Percentiles rank a stretch among this genome's conserved stretches.
phyloP scores from a whole-genome alignment of 1,284 basidiomycete species.

The Cryptococcus sp. region DNA sequence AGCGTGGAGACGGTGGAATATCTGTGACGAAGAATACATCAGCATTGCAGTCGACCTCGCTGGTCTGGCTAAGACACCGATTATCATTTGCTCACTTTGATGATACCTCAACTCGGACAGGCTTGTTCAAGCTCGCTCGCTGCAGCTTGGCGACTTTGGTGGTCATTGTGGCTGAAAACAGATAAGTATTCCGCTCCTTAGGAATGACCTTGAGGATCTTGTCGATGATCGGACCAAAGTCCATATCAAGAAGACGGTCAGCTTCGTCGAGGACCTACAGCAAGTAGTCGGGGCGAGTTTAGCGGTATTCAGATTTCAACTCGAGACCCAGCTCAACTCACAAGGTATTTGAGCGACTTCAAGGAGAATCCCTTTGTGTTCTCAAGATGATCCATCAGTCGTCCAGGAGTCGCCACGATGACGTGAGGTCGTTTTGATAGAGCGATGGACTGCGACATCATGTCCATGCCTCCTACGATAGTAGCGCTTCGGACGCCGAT shows the following conservation, averaged over 20 bases:
- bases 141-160: constrained; percentile 98
- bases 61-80: too few relatives aligned
- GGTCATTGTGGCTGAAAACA: constrained; percentile 99
- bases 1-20: constrained; percentile 97
- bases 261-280: constrained; percentile 92
- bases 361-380: constrained; percentile 98
- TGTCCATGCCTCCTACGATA: constrained; percentile 94
- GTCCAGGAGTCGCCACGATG: constrained; percentile 95
- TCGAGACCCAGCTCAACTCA: constrained; percentile 52
- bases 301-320: background rate
- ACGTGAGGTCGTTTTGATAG: constrained; percentile 91
- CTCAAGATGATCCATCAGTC: constrained; percentile 92
- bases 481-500: constrained; percentile 91
- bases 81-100: constrained; percentile 67
- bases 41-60: background rate
- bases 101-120: constrained; percentile 91
- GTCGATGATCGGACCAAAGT: constrained; percentile 96
- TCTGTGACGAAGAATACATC: constrained; percentile 55
- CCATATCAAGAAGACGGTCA: constrained; percentile 93
- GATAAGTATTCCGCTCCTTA: constrained; percentile 89
- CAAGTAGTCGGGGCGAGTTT: background rate
- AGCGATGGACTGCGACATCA: constrained; percentile 88
- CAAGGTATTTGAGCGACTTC: constrained; percentile 83
- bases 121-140: constrained; percentile 90
- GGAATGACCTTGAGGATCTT: constrained; percentile 96